These are phyloP conservation scores for Martiniozyma abietophila DNA, from an alignment of 805 yeast genomes.

Conservation along the genomic window DNA sequence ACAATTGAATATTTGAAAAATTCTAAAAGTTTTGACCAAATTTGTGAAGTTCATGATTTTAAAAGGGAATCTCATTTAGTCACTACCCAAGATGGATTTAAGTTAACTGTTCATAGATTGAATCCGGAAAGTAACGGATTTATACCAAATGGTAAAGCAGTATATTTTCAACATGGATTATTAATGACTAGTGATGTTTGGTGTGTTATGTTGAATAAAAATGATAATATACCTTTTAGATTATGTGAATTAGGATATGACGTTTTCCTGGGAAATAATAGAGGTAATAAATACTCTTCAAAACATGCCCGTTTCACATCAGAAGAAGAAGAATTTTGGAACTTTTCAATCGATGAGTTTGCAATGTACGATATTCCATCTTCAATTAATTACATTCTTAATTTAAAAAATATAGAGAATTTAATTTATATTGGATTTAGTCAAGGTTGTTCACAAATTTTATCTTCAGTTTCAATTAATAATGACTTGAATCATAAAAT, in stretches of 20 bases:
- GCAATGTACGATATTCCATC: constrained; percentile 88
- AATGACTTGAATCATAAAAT: constrained; percentile 55
- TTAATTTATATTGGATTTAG: constrained; percentile 82
- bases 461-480: constrained; percentile 70
- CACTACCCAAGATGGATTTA: constrained; percentile 65
- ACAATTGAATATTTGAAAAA: constrained; percentile 23
- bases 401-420: constrained; percentile 32
- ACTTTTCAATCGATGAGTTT: constrained; percentile 87
- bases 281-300: constrained; percentile 88
- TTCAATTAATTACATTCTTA: constrained; percentile 64
- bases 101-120: constrained; percentile 67
- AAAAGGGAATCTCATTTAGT: constrained; percentile 69
- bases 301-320: constrained; percentile 48
- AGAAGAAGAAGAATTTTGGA: constrained; percentile 59
- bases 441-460: constrained; percentile 93
- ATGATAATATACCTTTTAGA: constrained; percentile 59
- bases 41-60: constrained; percentile 63
- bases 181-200: constrained; percentile 79
- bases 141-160: constrained; percentile 37
- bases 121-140: constrained; percentile 28
- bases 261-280: constrained; percentile 89
- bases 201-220: constrained; percentile 32
- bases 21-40: constrained; percentile 49
- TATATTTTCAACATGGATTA: constrained; percentile 86
- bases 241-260: constrained; percentile 80